Evolutionary conservation across 164 flowering plant species (phyloP).

Genomic region (Magnolia sinica): DNA sequence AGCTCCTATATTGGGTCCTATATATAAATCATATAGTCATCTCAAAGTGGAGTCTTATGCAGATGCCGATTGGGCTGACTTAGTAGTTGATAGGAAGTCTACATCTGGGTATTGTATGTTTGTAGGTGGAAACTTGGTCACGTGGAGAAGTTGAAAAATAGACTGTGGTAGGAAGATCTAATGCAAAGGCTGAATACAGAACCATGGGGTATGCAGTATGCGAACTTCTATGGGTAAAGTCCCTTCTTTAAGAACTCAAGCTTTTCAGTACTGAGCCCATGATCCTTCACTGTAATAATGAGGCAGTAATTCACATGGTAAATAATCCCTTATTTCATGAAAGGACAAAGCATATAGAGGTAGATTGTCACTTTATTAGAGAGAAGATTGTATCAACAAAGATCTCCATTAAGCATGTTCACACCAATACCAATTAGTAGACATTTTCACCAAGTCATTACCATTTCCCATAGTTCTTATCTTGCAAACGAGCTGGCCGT

Average conservation of each 20-base stretch:
- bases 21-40: neutral
- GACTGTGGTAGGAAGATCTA: neutral
- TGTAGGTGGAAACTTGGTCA: neutral
- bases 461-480: neutral
- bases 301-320: no score
- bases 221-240: neutral
- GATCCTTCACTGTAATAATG: neutral
- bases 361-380: neutral
- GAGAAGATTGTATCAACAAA: neutral
- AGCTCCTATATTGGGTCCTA: neutral
- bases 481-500: neutral
- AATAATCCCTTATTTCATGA: neutral
- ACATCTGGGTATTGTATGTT: neutral
- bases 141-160: neutral
- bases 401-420: neutral
- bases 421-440: no score
- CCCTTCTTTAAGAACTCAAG: neutral
- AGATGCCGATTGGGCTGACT: neutral
- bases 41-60: neutral
- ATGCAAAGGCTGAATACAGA: neutral
- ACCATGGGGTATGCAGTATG: neutral
- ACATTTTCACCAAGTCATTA: neutral
- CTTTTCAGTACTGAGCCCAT: neutral
- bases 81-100: neutral
- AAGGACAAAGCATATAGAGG: neutral